Evolutionary conservation across 2,329 filamentous ascomycete species (phyloP), one percentile per base, ranked within the genome.

Genomic region (Fusarium fujikuroi): DNA sequence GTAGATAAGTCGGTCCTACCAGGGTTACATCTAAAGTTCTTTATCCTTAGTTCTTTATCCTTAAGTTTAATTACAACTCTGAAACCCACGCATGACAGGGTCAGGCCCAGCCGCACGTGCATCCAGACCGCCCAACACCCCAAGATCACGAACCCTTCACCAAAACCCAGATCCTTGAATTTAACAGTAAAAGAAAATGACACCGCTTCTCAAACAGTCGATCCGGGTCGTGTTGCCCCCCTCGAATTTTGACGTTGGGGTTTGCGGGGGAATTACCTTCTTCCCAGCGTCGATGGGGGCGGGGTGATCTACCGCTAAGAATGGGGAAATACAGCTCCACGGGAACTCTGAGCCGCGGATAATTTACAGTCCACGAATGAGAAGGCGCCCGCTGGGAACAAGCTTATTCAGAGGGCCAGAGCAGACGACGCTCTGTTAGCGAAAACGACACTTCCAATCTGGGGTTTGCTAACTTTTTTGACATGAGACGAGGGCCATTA

Each of bases 281-380:
- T 34, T 21, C 28, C 15, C 30, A n/a, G 46, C 4, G n/a, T 32
- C 60, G 28, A 64, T 74, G 70, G 70, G 66, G 70, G 71, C 70
- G 71, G 71, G 66, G 66, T 42, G 63, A 65, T 74, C 63, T 71
- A 73, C 73, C 66, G 23, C 62, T 72, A 66, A 44, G 16, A n/a
- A 72, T 73, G 67, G 70, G 72, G 71, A 73, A 73, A 73, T 72
- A 61, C 28, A 63, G n/a, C 58, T 63, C 70, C 71, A 74, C 71
- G 71, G 71, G 47, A 74, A 65, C 21, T 28, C 58, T 59, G 46
- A 74, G 71, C 71, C 71, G 71, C 71, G 71, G 71, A 69, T 49
- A 59, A 60, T 49, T 25, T 2, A 2, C 1, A 6, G 0, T 52
- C 71, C 71, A 72, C 71, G 23, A 73, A 73, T 69, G 8, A 23